Evolutionary conservation across 192 early-diverging fungal genomes (phyloP), one percentile per base, ranked within the genome.

Genomic region (Coemansia reversa): DNA sequence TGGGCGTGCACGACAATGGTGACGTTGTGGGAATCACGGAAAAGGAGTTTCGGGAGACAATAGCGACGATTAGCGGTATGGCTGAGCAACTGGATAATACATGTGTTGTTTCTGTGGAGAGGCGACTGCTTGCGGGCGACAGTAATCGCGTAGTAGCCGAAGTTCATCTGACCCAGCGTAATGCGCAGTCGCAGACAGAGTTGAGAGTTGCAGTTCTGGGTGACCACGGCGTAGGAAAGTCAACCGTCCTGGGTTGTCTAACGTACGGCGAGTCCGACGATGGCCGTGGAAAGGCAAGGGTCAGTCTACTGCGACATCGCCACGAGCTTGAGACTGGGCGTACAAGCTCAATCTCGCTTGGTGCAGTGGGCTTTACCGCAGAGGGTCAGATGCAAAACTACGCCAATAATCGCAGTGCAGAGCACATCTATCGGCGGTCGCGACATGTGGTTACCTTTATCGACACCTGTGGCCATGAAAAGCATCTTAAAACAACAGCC

Each of bases 261-360:
- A 87, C 89, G 2, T 87, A 97, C 74, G 87, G 87, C 20, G 89
- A 93, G 28, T 75, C 82, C 1, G 95, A 97, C 63, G 94, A 95
- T 61, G 94, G 94, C 16, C 78, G 86, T 27, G 95, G 95, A 39
- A 89, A 90, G 63, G 86, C 93, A 5, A 70, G 94, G 3, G 79
- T 95, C 18, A 93, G 90, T 75, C 73, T 95, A 30, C 84, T 96
- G 53, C 87, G 94, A 20, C 95, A 97, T 79, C 88, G 86, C 24
- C 95, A 97, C 68, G 95, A 97, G 66, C 83, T 97, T 24, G 93
- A 92, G 76, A 84, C 89, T 16, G 95, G 95, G n/a, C 75, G 92
- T 14, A 97, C 93, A n/a, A 92, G 90, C 20, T 93, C 91, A 20
- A 90, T 97, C 24, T 84, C 92, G 0, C 86, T 90, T 55, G 93